These are phyloP conservation scores for Hypoxylon sp. DNA, from an alignment of 2,329 filamentous ascomycete genomes.

Conservation along the genomic window DNA sequence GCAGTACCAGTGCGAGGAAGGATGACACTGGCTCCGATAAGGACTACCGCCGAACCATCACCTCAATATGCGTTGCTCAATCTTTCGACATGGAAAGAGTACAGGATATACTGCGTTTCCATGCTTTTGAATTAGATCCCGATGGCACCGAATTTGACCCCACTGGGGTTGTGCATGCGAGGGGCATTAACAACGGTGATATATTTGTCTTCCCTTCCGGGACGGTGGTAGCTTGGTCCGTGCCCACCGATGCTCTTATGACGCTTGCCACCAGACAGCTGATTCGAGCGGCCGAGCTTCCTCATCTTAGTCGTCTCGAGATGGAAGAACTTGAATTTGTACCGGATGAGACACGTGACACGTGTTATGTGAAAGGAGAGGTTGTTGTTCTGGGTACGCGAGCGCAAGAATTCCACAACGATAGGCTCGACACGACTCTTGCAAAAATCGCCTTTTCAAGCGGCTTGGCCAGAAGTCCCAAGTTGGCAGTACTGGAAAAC, in stretches of 20 bases:
- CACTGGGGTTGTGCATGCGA: conserved; percentile 73
- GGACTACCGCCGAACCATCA: conserved; percentile 61
- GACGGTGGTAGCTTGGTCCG: conserved; percentile 91
- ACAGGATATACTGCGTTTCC: conserved; percentile 67
- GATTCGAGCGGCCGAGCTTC: conserved; percentile 79
- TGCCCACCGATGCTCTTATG: conserved; percentile 80
- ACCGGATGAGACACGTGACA: conserved; percentile 78
- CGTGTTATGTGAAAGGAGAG: conserved; percentile 85
- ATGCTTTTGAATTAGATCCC: conserved; percentile 73
- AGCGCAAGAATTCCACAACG: conserved; percentile 58
- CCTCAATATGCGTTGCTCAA: conserved; percentile 73
- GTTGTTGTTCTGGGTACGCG: conserved; percentile 90
- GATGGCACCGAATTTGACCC: conserved; percentile 72
- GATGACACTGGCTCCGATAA: conserved; percentile 44
- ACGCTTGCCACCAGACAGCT: conserved; percentile 79
- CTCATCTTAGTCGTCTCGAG: conserved; percentile 79
- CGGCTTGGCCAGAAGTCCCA: conserved; percentile 90
- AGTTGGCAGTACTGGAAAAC: conserved; percentile 90
- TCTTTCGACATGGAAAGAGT: conserved; percentile 74
- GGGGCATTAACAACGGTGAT: conserved; percentile 77
- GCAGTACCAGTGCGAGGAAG: conserved; percentile 59
- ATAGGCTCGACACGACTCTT: conserved; percentile 72
- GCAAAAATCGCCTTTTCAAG: conserved; percentile 98
- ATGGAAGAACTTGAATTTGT: conserved; percentile 91
- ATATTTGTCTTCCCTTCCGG: conserved; percentile 97